Evolutionary conservation across 1,284 basidiomycete genomes (phyloP).

Genomic region (Hypsizygus ulmarius): DNA sequence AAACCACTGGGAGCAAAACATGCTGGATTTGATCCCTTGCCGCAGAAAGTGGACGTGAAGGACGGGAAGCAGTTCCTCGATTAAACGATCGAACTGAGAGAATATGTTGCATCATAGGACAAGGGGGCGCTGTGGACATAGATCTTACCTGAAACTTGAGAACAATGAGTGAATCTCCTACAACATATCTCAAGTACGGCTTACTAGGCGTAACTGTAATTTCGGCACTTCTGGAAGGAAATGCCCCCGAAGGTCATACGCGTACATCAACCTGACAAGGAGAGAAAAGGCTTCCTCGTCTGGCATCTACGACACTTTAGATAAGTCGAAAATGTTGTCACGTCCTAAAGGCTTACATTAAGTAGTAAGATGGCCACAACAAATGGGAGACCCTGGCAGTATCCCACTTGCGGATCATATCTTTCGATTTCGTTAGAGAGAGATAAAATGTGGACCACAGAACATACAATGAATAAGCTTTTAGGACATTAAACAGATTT

Average conservation of each 20-base stretch:
- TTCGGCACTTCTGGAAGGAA: conserved; percentile 99
- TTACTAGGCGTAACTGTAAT: conserved; percentile 84
- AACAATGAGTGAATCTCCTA: conserved; percentile 7
- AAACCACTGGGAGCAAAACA: conserved; percentile 98
- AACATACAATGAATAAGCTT: conserved; percentile 88
- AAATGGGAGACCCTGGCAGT: conserved; percentile 96
- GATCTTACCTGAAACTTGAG: conserved; percentile 35
- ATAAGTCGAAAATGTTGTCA: conserved; percentile 4
- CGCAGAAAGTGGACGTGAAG: conserved; percentile 89
- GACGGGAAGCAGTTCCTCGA: conserved; percentile 91
- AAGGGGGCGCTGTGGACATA: neutral
- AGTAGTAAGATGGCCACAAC: conserved; percentile 91
- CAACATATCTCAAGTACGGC: conserved; percentile 23
- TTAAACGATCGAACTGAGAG: conserved; percentile 81
- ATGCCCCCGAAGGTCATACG: conserved; percentile 94
- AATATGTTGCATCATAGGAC: conserved; percentile 11
- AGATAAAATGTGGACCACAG: neutral
- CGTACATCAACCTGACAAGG: conserved; percentile 95
- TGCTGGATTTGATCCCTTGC: conserved; percentile 93
- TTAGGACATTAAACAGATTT: conserved; percentile 95
- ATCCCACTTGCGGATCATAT: conserved; percentile 94
- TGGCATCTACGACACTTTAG: conserved; percentile 71
- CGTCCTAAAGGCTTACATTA: conserved; percentile 58
- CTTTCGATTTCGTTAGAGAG: conserved; percentile 35
- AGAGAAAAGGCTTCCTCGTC: conserved; percentile 98